phyloP scores from a whole-genome alignment of 371 early-diverging fungal genomes.

The Zopfochytrium polystomum region DNA sequence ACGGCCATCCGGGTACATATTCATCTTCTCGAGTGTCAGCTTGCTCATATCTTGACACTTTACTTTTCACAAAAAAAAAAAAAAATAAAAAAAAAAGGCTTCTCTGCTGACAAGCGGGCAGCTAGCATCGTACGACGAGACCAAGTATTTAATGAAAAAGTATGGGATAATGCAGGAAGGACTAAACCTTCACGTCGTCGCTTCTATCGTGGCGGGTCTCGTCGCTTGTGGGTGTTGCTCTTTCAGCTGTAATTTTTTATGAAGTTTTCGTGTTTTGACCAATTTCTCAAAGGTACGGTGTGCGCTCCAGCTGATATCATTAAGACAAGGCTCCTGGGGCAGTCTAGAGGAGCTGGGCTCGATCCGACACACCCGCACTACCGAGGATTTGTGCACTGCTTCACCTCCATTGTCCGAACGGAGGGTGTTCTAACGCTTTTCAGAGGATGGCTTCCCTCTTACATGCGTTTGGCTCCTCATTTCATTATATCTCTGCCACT shows the following conservation, averaged over 20 bases:
- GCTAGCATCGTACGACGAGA: conserved; percentile 35
- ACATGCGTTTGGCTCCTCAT: conserved; percentile 36
- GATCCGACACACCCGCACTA: too few relatives aligned
- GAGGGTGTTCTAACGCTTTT: conserved; percentile 27
- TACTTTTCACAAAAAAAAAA: too few relatives aligned
- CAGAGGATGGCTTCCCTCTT: conserved; percentile 35
- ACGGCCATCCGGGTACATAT: conserved; percentile 28
- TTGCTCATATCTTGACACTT: too few relatives aligned
- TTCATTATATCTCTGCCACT: conserved; percentile 34
- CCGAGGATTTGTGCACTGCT: conserved; percentile 26
- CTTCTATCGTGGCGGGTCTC: conserved; percentile 28
- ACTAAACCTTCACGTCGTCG: conserved; percentile 17
- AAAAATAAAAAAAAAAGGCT: too few relatives aligned
- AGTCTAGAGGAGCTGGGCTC: conserved; percentile 7
- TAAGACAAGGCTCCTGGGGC: conserved; percentile 30
- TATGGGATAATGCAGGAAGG: conserved; percentile 26
- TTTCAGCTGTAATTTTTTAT: too few relatives aligned
- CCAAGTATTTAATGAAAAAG: conserved; percentile 27
- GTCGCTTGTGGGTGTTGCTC: too few relatives aligned
- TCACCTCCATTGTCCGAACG: conserved; percentile 11
- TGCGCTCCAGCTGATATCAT: conserved; percentile 35
- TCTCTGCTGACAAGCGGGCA: conserved; percentile 30
- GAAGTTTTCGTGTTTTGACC: too few relatives aligned
- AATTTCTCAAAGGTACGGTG: too few relatives aligned
- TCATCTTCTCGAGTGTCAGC: too few relatives aligned